Conservation (phyloP, 164 flowering plant species). For the Vitis labrusca region DNA sequence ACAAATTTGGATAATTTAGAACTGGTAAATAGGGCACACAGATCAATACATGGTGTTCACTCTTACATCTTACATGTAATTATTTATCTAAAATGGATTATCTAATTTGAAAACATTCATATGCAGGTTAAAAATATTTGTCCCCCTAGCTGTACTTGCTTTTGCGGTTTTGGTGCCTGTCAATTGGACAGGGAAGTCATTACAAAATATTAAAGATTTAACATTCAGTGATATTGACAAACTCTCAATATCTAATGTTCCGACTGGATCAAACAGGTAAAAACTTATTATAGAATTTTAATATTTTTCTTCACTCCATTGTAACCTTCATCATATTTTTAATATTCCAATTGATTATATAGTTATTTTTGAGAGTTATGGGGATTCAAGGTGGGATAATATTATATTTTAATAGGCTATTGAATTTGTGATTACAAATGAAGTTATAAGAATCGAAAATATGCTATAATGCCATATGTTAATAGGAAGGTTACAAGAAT, state of each 20-base stretch:
- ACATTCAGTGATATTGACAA: slow-evolving; percentile 77
- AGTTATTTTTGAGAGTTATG: no score
- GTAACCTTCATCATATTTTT: neutral
- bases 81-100: neutral
- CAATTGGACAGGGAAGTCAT: slow-evolving; percentile 58
- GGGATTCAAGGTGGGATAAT: no score
- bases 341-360: neutral
- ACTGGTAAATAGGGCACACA: neutral
- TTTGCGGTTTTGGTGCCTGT: slow-evolving; percentile 80
- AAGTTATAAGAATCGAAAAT: no score
- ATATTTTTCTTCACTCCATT: neutral
- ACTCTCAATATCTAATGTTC: slow-evolving; percentile 83
- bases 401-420: no score
- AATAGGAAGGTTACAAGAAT: no score
- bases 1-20: neutral
- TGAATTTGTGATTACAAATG: no score
- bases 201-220: slow-evolving; percentile 39
- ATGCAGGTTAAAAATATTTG: slow-evolving; percentile 74
- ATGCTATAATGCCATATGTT: no score
- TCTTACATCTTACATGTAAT: neutral
- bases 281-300: neutral
- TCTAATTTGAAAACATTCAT: slow-evolving; percentile 6
- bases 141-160: slow-evolving; percentile 60
- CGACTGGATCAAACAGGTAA: slow-evolving; percentile 69
- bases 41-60: neutral